These are phyloP conservation scores for Hypoxylon sp. DNA, from an alignment of 2,329 filamentous ascomycete species.

Conservation along the genomic window DNA sequence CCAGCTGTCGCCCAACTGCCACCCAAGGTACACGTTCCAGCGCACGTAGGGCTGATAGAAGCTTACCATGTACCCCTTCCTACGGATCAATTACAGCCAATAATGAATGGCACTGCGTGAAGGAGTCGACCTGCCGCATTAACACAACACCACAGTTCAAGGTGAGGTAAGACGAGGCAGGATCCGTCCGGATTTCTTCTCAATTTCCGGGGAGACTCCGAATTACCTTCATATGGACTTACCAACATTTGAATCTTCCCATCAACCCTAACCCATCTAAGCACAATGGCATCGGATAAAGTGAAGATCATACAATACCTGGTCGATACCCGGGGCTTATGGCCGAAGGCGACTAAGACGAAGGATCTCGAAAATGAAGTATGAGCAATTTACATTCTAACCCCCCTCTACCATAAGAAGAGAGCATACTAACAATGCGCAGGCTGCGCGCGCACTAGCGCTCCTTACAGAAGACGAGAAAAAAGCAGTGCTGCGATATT, in stretches of 20 bases:
- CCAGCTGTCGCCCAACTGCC: background rate
- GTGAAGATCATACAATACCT: constrained; percentile 71
- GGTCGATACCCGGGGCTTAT: constrained; percentile 72
- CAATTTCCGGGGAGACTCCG: background rate
- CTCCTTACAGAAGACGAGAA: constrained; percentile 70
- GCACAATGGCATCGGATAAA: constrained; percentile 50
- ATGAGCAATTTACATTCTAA: constrained; percentile 46
- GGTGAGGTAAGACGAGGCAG: constrained; percentile 39
- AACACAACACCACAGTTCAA: constrained; percentile 11
- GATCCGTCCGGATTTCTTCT: constrained; percentile 17
- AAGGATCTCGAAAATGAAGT: constrained; percentile 64
- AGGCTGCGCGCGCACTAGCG: constrained; percentile 69
- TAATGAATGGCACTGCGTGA: constrained; percentile 26
- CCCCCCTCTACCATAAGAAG: background rate
- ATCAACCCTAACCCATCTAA: constrained; percentile 23
- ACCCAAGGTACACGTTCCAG: background rate
- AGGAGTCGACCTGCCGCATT: constrained; percentile 26
- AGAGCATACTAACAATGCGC: constrained; percentile 15
- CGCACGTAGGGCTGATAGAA: constrained; percentile 4
- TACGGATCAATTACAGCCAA: constrained; percentile 23
- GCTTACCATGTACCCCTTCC: constrained; percentile 8
- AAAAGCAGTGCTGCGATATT: constrained; percentile 70
- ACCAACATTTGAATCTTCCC: constrained; percentile 9
- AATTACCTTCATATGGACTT: background rate
- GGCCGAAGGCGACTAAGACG: constrained; percentile 67